Base-by-base conservation (phyloP, 176 grass and related monocot genomes). In the Carex kokanica region DNA sequence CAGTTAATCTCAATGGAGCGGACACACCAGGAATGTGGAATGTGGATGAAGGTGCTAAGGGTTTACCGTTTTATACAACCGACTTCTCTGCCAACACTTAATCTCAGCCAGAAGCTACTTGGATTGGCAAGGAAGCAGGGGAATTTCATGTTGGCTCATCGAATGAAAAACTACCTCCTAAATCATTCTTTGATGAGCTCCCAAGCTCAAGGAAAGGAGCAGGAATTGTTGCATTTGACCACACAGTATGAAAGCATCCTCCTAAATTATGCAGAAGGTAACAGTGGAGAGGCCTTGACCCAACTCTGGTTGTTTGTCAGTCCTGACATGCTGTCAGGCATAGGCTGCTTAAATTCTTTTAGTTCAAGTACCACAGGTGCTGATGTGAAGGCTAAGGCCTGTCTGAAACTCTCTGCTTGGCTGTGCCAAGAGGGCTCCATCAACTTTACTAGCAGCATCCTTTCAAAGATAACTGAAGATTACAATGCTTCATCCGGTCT, bases 321-420 rank as follows among this genome's bases (percentile, higher is more conserved):
- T 86, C 40, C 74, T 84, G 83, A 75, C 53, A 15, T 94, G 64
- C 52, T 91, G 53, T 91, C 90, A 1, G 21, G 36, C 13, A 27
- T 51, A 25, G 79, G 61, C 41, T 29, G 36, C 56, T 60, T 59
- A 86, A 84, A 78, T 62, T 8, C 77, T 83, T 83, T 81, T 83
- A 74, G 84, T 81, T 80, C 86, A 82, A 90, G 83, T 91, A 85
- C 20, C 2, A 29, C 62, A 75, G 81, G 56, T 73, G 61, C 86
- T 78, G 56, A 87, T 87, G 73, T 98, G 43, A 91, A 91, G 78
- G 95, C 90, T 60, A 98, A 92, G 84, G 95, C 90, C 78, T 98
- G 95, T 84, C 88, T 98, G 89, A 98, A 98, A 94, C 84, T 98
- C 55, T 93, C 89, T 71, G 85, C 81, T 84, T 98, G 92, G 95